phyloP scores from a whole-genome alignment of 2,329 filamentous ascomycete genomes.

The Diaporthe sp. region DNA sequence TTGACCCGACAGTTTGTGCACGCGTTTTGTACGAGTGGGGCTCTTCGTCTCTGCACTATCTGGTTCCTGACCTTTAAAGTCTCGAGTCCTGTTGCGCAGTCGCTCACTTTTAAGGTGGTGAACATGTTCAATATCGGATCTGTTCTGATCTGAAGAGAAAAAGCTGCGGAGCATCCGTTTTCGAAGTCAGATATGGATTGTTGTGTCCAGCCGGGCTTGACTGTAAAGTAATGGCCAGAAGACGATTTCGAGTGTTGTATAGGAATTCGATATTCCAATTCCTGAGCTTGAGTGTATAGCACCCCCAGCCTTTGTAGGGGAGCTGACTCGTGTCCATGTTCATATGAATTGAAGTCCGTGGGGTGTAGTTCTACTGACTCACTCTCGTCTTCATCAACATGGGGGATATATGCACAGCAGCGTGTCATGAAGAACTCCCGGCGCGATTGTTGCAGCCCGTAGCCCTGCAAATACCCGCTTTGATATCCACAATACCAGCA shows the following conservation, averaged over 20 bases:
- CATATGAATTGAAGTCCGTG: too few species aligned
- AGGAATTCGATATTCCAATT: neutral
- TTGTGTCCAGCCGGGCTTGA: neutral
- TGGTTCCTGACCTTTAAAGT: neutral
- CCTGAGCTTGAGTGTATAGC: too few species aligned
- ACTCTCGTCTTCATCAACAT: too few species aligned
- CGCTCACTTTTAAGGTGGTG: neutral
- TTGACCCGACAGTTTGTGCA: neutral
- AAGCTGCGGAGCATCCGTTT: neutral
- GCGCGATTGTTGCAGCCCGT: neutral
- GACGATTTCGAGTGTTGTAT: neutral
- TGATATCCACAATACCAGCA: neutral
- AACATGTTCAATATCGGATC: constrained; percentile 4
- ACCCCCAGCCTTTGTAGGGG: too few species aligned
- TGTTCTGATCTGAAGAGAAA: neutral
- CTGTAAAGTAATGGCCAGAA: neutral
- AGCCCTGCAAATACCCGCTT: neutral
- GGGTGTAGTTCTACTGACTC: neutral
- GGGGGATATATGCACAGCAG: too few species aligned
- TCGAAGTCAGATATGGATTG: neutral
- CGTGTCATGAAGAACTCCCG: too few species aligned
- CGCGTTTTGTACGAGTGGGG: neutral
- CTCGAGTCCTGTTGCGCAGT: neutral
- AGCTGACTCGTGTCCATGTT: too few species aligned
- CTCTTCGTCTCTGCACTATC: neutral